Percentiles rank a stretch among this genome's conserved stretches.
Conservation (phyloP, 139 green algal species). For the Coelastrella sp. region DNA sequence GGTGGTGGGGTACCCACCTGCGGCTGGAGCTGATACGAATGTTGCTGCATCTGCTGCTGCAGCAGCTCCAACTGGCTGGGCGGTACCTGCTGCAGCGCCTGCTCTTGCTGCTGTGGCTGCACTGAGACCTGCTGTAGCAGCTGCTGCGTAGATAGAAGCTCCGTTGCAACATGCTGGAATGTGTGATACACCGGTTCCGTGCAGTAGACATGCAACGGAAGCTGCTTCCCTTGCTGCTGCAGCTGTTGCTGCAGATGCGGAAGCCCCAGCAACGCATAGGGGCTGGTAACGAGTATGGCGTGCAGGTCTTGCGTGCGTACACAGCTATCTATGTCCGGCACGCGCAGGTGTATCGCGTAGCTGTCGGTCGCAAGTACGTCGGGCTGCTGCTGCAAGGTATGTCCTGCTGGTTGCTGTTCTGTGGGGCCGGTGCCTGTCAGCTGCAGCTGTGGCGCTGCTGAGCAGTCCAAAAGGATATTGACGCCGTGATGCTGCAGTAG, state of each 20-base stretch:
- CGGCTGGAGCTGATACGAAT: background rate
- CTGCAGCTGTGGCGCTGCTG: conserved; percentile 1
- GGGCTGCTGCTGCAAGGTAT: background rate
- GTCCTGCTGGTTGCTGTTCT: background rate
- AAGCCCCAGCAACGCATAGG: conserved; percentile 13
- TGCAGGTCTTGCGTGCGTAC: background rate
- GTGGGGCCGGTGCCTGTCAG: background rate
- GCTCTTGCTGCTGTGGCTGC: background rate
- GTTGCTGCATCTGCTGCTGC: background rate
- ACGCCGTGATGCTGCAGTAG: conserved; percentile 4
- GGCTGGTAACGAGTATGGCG: background rate
- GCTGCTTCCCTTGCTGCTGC: conserved; percentile 19
- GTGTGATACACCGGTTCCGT: conserved; percentile 25
- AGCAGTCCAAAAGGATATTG: conserved; percentile 32
- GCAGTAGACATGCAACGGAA: conserved; percentile 37
- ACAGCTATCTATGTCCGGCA: background rate
- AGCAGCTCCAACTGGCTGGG: background rate
- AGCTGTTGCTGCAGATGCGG: conserved; percentile 14
- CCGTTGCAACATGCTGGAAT: conserved; percentile 27
- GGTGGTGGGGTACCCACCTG: background rate
- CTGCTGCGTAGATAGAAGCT: conserved; percentile 13
- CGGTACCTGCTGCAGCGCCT: background rate
- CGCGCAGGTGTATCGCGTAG: background rate
- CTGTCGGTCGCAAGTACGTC: background rate
- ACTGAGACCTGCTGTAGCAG: background rate